phyloP scores from a whole-genome alignment of 768 basidiomycete species.

The Psilocybe cubensis region DNA sequence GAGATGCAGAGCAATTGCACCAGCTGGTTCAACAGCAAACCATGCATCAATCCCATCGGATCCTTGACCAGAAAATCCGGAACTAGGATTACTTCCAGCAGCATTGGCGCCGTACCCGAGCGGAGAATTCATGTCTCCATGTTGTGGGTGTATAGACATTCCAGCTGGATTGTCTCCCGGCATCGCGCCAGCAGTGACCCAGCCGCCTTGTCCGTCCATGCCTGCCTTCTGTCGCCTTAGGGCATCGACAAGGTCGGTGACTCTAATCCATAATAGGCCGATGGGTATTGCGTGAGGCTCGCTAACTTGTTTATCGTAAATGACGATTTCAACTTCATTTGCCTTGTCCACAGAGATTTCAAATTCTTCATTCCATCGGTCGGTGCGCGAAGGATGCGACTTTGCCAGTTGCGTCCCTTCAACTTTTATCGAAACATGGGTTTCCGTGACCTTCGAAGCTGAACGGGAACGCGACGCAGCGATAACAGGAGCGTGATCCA shows the following conservation, averaged over 20 bases:
- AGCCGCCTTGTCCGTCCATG: constrained; percentile 87
- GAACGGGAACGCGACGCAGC: constrained; percentile 66
- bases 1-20: constrained; percentile 82
- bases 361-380: constrained; percentile 98
- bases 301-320: constrained; percentile 90
- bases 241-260: constrained; percentile 93
- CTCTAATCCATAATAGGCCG: constrained; percentile 92
- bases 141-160: constrained; percentile 30
- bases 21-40: constrained; percentile 98
- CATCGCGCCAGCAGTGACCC: constrained; percentile 96
- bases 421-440: constrained; percentile 92
- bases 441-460: constrained; percentile 82
- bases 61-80: constrained; percentile 38
- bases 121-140: constrained; percentile 51
- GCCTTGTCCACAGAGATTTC: constrained; percentile 97
- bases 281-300: constrained; percentile 86
- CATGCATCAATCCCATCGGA: constrained; percentile 92
- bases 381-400: constrained; percentile 91
- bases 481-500: constrained; percentile 86
- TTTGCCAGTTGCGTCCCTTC: constrained; percentile 93
- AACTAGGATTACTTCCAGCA: constrained; percentile 34
- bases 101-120: constrained; percentile 52
- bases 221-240: constrained; percentile 90
- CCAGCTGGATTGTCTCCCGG: constrained; percentile 56
- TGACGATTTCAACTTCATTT: constrained; percentile 95